Conservation (phyloP, 768 basidiomycete genomes). For the Pleurotus giganteus region DNA sequence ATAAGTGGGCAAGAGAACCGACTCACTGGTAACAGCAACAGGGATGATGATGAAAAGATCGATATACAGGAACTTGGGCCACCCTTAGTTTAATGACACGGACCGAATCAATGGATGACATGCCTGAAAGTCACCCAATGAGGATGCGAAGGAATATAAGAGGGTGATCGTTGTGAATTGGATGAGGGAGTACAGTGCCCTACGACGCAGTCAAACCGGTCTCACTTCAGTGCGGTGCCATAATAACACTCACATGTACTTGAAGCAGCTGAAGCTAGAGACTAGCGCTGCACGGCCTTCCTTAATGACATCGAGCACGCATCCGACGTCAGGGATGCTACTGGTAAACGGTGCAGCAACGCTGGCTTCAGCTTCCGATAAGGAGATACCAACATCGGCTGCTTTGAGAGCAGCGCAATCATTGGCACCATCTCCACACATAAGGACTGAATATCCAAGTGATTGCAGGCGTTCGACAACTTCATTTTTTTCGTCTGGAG, state of each 20-base stretch:
- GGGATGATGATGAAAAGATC: slow-evolving; percentile 98
- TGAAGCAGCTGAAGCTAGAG: slow-evolving; percentile 99
- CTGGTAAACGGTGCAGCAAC: slow-evolving; percentile 98
- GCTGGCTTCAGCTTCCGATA: slow-evolving; percentile 97
- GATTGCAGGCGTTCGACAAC: slow-evolving; percentile 91
- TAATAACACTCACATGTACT: slow-evolving; percentile 81
- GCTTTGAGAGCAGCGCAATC: slow-evolving; percentile 98
- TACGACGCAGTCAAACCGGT: slow-evolving; percentile 29
- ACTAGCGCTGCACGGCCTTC: slow-evolving; percentile 95
- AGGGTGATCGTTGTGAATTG: slow-evolving; percentile 98
- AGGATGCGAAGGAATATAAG: slow-evolving; percentile 94
- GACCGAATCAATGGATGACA: slow-evolving; percentile 17
- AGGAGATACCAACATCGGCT: slow-evolving; percentile 93
- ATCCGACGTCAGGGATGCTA: slow-evolving; percentile 90
- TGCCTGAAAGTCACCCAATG: slow-evolving; percentile 95
- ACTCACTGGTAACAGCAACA: slow-evolving; percentile 91
- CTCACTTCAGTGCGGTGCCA: background rate
- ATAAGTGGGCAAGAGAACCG: slow-evolving; percentile 1
- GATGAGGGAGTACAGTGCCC: slow-evolving; percentile 97
- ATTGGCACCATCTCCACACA: slow-evolving; percentile 99
- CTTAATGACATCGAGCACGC: slow-evolving; percentile 94
- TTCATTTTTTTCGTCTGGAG: slow-evolving; percentile 99
- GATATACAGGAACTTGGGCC: slow-evolving; percentile 85
- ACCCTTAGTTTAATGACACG: slow-evolving; percentile 12
- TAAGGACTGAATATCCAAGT: slow-evolving; percentile 93